These are phyloP conservation scores for Ogataea nonfermentans DNA, from an alignment of 805 yeast genomes.

Conservation along the genomic window DNA sequence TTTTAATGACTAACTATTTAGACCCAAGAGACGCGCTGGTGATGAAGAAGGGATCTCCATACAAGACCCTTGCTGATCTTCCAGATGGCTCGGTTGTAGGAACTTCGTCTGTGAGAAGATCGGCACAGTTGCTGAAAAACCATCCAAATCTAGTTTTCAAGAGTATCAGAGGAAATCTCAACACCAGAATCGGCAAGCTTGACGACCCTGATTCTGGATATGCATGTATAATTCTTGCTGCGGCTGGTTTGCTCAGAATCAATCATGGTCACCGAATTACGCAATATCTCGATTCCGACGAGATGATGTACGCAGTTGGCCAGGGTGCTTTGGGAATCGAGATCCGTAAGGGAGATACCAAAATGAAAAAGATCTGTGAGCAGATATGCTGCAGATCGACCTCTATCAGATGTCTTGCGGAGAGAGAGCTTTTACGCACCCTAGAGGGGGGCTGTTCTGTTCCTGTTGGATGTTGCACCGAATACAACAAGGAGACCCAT, in stretches of 20 bases:
- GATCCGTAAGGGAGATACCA: constrained; percentile 66
- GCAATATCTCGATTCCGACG: constrained; percentile 62
- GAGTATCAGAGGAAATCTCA: constrained; percentile 80
- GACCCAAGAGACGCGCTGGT: constrained; percentile 93
- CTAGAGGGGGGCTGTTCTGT: constrained; percentile 98
- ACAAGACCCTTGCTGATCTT: constrained; percentile 64
- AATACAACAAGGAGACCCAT: constrained; percentile 41
- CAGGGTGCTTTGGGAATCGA: constrained; percentile 97
- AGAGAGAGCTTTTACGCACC: constrained; percentile 79
- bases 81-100: constrained; percentile 89
- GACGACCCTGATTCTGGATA: constrained; percentile 63
- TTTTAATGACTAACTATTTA: constrained; percentile 20
- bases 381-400: constrained; percentile 65
- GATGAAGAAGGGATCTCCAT: constrained; percentile 64
- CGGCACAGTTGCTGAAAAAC: constrained; percentile 80
- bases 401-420: constrained; percentile 79
- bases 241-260: constrained; percentile 83
- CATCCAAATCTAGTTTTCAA: constrained; percentile 78
- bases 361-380: constrained; percentile 56
- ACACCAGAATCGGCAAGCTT: constrained; percentile 77
- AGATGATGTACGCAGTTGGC: constrained; percentile 96
- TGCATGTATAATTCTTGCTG: constrained; percentile 79
- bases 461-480: constrained; percentile 87
- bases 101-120: constrained; percentile 89
- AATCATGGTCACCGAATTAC: constrained; percentile 77